A percentile compares a stretch with the other conserved stretches of the same genome.
These are phyloP conservation scores for Hylodesmum podocarpum DNA, from an alignment of 306 rosid species.

Conservation along the genomic window DNA sequence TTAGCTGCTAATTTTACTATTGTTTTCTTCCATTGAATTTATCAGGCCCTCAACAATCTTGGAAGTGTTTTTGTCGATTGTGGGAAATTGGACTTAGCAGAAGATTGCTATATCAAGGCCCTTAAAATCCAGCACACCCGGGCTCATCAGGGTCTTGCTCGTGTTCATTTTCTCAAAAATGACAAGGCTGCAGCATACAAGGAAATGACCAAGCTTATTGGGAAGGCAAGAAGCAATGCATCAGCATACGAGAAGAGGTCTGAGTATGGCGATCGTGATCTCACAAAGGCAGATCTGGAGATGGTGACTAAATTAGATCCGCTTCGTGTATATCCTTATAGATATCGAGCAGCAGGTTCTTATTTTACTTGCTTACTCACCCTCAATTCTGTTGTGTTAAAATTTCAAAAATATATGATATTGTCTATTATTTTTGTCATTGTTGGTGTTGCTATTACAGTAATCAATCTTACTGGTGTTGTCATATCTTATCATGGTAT, in stretches of 20 bases:
- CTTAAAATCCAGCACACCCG: conserved; percentile 87
- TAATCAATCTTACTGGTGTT: neutral
- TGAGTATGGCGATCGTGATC: conserved; percentile 87
- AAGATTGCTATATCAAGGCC: conserved; percentile 88
- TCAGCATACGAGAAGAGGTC: conserved; percentile 95
- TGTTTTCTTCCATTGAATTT: conserved; percentile 26
- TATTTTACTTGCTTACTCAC: conserved; percentile 21
- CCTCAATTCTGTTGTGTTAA: neutral
- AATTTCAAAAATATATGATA: neutral
- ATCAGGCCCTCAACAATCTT: conserved; percentile 88
- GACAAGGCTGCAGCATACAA: conserved; percentile 70
- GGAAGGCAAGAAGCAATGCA: conserved; percentile 42
- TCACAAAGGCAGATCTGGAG: conserved; percentile 73
- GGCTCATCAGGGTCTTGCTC: conserved; percentile 96
- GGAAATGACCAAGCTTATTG: conserved; percentile 86
- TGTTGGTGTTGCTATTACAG: neutral
- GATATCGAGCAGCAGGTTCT: conserved; percentile 97
- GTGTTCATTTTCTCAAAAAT: conserved; percentile 74
- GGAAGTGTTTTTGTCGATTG: conserved; percentile 91
- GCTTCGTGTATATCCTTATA: conserved; percentile 86
- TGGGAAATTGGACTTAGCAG: conserved; percentile 69
- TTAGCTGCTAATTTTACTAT: conserved; percentile 5
- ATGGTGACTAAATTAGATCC: conserved; percentile 86
- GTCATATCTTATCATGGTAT: neutral
- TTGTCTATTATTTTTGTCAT: neutral